A percentile compares a stretch with the other conserved stretches of the same genome.
Conservation (phyloP, 2,329 filamentous ascomycete genomes). For the Penicillium brasilianum region DNA sequence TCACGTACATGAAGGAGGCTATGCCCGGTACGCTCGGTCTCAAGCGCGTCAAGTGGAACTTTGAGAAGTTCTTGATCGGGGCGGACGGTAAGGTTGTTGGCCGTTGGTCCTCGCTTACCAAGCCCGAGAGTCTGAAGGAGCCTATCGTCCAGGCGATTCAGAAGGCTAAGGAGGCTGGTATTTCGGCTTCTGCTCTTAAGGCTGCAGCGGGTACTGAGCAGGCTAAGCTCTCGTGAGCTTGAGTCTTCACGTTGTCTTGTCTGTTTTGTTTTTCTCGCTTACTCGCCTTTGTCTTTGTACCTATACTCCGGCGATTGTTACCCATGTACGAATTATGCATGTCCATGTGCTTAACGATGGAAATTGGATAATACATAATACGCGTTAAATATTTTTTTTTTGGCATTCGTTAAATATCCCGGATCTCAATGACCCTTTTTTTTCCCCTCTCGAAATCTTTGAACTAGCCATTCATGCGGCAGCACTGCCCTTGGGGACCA, state of each 20-base stretch:
- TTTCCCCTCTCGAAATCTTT: not conserved
- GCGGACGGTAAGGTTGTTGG: constrained; percentile 83
- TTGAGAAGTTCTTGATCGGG: constrained; percentile 95
- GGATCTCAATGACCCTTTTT: not conserved
- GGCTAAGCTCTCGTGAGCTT: constrained; percentile 15
- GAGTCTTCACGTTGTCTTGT: no score
- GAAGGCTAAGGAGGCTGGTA: constrained; percentile 53
- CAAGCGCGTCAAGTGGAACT: constrained; percentile 98
- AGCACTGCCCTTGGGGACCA: constrained; percentile 63
- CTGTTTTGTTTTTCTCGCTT: not conserved
- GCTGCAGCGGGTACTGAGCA: constrained; percentile 16
- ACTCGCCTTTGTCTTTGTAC: constrained; percentile 9
- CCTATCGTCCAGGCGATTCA: constrained; percentile 76
- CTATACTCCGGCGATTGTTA: constrained; percentile 17
- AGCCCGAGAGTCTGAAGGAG: constrained; percentile 79
- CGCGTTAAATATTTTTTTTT: not conserved
- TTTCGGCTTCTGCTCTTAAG: constrained; percentile 32
- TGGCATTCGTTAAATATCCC: not conserved
- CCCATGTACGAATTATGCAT: constrained; percentile 13
- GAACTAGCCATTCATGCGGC: constrained; percentile 18
- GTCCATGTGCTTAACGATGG: constrained; percentile 5
- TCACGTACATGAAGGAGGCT: constrained; percentile 71
- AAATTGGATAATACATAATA: not conserved
- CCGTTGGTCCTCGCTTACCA: constrained; percentile 85
- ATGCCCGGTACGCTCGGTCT: constrained; percentile 85